A percentile compares a stretch with the other conserved stretches of the same genome.
phyloP scores from a whole-genome alignment of 2,329 filamentous ascomycete genomes.

The Lecanoromycetidae sp. region DNA sequence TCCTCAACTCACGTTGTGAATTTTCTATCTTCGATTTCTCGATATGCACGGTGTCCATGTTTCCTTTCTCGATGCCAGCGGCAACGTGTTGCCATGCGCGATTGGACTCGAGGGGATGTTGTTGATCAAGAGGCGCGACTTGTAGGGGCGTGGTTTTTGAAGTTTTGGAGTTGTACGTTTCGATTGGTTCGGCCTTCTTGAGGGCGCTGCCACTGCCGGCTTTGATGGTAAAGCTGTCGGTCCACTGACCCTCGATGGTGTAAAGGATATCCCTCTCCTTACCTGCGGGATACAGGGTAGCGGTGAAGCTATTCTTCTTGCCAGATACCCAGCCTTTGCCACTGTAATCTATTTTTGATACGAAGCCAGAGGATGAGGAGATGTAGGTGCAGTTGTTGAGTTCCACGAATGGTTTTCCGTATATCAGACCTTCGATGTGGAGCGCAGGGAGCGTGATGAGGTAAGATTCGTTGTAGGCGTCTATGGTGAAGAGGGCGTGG shows the following conservation, averaged over 20 bases:
- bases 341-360: conserved; percentile 81
- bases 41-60: conserved; percentile 65
- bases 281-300: conserved; percentile 56
- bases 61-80: conserved; percentile 62
- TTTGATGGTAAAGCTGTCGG: conserved; percentile 65
- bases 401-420: conserved; percentile 67
- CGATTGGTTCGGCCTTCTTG: conserved; percentile 36
- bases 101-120: conserved; percentile 78
- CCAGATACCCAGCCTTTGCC: conserved; percentile 91
- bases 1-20: conserved; percentile 65
- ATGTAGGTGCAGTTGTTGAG: conserved; percentile 78
- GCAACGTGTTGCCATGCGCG: conserved; percentile 82
- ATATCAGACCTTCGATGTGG: conserved; percentile 85
- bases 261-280: conserved; percentile 60
- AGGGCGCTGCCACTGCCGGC: conserved; percentile 43
- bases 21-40: conserved; percentile 89
- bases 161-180: conserved; percentile 47
- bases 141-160: conserved; percentile 53
- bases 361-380: conserved; percentile 72
- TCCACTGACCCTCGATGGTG: conserved; percentile 85
- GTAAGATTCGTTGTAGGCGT: conserved; percentile 57
- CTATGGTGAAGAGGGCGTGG: conserved; percentile 67
- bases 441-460: conserved; percentile 83
- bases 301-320: conserved; percentile 85
- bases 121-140: conserved; percentile 60